Evolutionary conservation across 2,329 filamentous ascomycete genomes (phyloP).

Genomic region (Cordyceps fumosorosea): DNA sequence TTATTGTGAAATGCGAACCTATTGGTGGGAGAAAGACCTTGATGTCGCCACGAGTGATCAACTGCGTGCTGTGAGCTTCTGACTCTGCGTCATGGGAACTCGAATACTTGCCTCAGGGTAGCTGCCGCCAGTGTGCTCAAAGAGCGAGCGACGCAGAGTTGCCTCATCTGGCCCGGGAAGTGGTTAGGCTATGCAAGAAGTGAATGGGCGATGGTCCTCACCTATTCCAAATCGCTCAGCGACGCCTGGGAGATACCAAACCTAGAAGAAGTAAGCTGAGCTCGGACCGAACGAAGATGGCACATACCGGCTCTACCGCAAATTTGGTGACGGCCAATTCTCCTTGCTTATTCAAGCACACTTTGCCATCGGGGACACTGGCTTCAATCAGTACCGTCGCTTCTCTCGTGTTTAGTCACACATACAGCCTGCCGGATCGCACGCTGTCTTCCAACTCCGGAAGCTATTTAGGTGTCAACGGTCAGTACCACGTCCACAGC

Average conservation of each 20-base stretch:
- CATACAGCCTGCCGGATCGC: slow-evolving; percentile 63
- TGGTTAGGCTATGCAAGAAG: background rate
- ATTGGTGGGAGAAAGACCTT: slow-evolving; percentile 95
- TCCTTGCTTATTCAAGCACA: slow-evolving; percentile 77
- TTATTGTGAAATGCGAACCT: slow-evolving; percentile 37
- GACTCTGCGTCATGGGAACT: background rate
- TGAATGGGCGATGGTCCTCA: slow-evolving; percentile 27
- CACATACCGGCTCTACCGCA: slow-evolving; percentile 83
- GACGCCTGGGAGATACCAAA: slow-evolving; percentile 80
- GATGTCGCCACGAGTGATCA: slow-evolving; percentile 90
- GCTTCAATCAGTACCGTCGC: background rate
- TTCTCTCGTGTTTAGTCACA: slow-evolving; percentile 16
- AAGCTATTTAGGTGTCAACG: slow-evolving; percentile 38
- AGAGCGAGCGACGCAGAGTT: slow-evolving; percentile 75
- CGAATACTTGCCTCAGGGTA: slow-evolving; percentile 65
- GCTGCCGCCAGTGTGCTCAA: slow-evolving; percentile 92
- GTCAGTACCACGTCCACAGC: background rate
- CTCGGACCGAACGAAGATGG: slow-evolving; percentile 23
- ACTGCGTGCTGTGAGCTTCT: slow-evolving; percentile 31
- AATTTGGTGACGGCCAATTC: slow-evolving; percentile 94
- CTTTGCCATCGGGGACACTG: slow-evolving; percentile 71
- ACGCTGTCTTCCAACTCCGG: slow-evolving; percentile 91
- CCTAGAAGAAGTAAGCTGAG: slow-evolving; percentile 25
- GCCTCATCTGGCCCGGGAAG: slow-evolving; percentile 59
- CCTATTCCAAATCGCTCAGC: slow-evolving; percentile 89